Percentiles rank a stretch among this genome's conserved stretches.
Evolutionary conservation across 2,329 filamentous ascomycete genomes (phyloP).

Genomic region (Dothiorella sarmentorum): DNA sequence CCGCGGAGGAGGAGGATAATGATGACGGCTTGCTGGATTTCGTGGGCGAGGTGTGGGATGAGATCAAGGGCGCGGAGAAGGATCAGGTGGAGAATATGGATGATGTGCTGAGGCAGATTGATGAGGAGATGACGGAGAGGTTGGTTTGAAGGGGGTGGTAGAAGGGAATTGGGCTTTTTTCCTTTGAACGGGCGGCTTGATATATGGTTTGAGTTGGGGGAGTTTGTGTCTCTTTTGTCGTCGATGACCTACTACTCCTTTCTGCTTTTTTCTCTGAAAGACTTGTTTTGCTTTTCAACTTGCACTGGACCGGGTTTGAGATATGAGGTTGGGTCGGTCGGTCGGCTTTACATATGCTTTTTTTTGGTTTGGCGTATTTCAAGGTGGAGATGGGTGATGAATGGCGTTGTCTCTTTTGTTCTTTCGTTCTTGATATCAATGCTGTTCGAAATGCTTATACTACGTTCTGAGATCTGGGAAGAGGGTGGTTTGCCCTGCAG

Average conservation of each 20-base stretch:
- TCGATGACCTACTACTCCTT: no score
- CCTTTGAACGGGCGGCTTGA: no score
- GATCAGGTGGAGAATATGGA: slow-evolving; percentile 10
- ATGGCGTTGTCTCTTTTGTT: no score
- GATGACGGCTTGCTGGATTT: background rate
- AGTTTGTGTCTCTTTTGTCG: background rate
- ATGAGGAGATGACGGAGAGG: slow-evolving; percentile 11
- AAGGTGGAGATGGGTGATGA: no score
- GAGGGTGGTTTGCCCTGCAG: no score
- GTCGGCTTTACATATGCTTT: no score
- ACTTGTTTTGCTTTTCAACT: background rate
- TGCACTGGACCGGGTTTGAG: no score
- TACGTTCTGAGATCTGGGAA: no score
- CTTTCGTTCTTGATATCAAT: background rate
- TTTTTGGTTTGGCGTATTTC: no score
- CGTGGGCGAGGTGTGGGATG: slow-evolving; percentile 10
- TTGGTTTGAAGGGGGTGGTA: background rate
- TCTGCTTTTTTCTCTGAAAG: background rate
- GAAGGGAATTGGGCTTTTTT: no score
- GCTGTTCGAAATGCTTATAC: no score
- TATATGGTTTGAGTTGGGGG: background rate
- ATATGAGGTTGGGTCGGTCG: no score
- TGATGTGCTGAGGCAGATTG: slow-evolving; percentile 6
- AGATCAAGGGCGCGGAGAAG: slow-evolving; percentile 9
- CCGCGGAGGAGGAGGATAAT: background rate